A percentile compares a stretch with the other conserved stretches of the same genome.
Conservation (phyloP, 352 stramenopile species). For the Pseudoperonospora humuli region DNA sequence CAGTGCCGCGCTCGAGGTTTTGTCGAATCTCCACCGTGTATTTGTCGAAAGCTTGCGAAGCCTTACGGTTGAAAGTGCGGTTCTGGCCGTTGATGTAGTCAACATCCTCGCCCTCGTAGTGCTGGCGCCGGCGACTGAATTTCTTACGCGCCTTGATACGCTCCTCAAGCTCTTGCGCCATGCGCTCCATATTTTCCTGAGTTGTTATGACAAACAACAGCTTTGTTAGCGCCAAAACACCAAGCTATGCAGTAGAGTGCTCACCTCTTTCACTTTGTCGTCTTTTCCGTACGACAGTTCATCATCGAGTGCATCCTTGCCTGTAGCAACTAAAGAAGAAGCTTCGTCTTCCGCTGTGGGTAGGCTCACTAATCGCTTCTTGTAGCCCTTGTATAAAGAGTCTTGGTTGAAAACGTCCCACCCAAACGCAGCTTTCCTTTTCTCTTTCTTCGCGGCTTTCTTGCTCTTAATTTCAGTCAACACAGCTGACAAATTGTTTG, state of each 20-base stretch:
- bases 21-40: constrained; percentile 97
- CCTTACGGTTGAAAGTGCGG: constrained; percentile 97
- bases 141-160: constrained; percentile 67
- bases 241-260: not conserved
- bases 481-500: constrained; percentile 27
- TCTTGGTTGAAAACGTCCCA: constrained; percentile 86
- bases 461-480: constrained; percentile 49
- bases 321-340: constrained; percentile 4
- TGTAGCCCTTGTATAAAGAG: constrained; percentile 79
- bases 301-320: constrained; percentile 30
- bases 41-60: constrained; percentile 94
- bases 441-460: constrained; percentile 66
- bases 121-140: constrained; percentile 65
- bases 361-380: constrained; percentile 63
- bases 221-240: constrained; percentile 1
- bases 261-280: constrained; percentile 42
- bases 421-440: constrained; percentile 71
- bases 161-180: constrained; percentile 65
- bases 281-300: constrained; percentile 61
- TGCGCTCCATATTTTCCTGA: constrained; percentile 59
- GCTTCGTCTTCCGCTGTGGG: constrained; percentile 24
- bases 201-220: not conserved
- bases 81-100: constrained; percentile 98
- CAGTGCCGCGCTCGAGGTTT: constrained; percentile 96
- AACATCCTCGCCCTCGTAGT: constrained; percentile 88